Evolutionary conservation across 306 rosid species (phyloP).

Genomic region (Pyrus communis): DNA sequence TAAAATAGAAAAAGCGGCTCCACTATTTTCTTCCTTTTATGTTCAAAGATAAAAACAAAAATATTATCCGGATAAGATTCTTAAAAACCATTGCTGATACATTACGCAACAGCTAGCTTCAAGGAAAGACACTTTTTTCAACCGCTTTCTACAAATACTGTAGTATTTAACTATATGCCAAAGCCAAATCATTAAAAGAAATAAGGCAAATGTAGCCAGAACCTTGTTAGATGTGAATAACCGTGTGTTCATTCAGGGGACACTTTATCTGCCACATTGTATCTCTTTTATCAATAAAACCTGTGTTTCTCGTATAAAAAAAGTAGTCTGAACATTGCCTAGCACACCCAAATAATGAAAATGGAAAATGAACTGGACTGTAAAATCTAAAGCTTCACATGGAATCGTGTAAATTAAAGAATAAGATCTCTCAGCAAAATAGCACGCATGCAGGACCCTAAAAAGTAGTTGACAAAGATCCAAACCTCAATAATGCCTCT

Average conservation of each 20-base stretch:
- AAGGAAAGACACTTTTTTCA: neutral
- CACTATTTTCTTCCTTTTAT: neutral
- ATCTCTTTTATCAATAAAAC: neutral
- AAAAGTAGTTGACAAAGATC: slow-evolving; percentile 3
- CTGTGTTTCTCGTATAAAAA: neutral
- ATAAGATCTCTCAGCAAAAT: neutral
- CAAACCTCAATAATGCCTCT: slow-evolving; percentile 92
- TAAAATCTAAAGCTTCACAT: neutral
- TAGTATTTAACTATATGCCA: neutral
- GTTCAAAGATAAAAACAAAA: neutral
- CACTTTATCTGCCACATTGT: neutral
- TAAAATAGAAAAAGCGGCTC: neutral
- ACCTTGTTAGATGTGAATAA: neutral
- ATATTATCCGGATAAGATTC: neutral
- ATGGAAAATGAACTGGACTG: neutral
- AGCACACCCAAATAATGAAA: neutral
- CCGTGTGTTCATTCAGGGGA: neutral
- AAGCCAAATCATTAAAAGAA: neutral
- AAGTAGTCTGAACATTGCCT: neutral
- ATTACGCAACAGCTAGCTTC: neutral
- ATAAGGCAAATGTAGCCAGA: neutral
- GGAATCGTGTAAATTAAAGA: neutral
- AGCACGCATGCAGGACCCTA: neutral
- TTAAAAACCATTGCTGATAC: neutral
- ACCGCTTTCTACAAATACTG: neutral